Conservation (phyloP, 108 stramenopile species). For the Epipyxis sp. region DNA sequence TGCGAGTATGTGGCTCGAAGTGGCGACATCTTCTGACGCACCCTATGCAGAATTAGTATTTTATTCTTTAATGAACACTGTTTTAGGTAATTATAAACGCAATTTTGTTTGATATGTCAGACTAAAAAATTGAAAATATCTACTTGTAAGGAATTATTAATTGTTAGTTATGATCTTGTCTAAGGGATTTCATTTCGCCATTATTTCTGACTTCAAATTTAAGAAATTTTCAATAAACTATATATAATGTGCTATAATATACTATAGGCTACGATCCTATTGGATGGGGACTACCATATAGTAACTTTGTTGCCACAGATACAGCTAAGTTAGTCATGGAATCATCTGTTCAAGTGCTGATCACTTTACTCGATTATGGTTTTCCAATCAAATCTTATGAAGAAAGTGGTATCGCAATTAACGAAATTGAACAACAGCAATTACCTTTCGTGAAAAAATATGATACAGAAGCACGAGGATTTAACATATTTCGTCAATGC, state of each 20-base stretch:
- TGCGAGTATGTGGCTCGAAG: slow-evolving; percentile 65
- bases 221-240: no score
- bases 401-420: background rate
- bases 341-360: slow-evolving; percentile 74
- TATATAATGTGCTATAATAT: no score
- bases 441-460: background rate
- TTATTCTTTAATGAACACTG: slow-evolving; percentile 81
- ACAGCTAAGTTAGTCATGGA: slow-evolving; percentile 71
- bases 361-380: slow-evolving; percentile 75
- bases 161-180: no score
- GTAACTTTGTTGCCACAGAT: slow-evolving; percentile 55
- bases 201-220: no score
- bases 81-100: slow-evolving; percentile 61
- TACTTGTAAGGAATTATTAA: no score
- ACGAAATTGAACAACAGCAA: background rate
- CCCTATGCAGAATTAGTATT: slow-evolving; percentile 88
- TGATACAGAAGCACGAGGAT: slow-evolving; percentile 57
- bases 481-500: slow-evolving; percentile 80
- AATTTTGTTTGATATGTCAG: no score
- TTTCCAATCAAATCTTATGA: slow-evolving; percentile 17
- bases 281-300: slow-evolving; percentile 65
- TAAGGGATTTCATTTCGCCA: no score
- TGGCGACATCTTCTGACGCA: slow-evolving; percentile 76
- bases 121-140: no score
- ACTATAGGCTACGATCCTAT: slow-evolving; percentile 67